phyloP scores from a whole-genome alignment of 2,329 filamentous ascomycete species.

The Sordariomycetes sp. region DNA sequence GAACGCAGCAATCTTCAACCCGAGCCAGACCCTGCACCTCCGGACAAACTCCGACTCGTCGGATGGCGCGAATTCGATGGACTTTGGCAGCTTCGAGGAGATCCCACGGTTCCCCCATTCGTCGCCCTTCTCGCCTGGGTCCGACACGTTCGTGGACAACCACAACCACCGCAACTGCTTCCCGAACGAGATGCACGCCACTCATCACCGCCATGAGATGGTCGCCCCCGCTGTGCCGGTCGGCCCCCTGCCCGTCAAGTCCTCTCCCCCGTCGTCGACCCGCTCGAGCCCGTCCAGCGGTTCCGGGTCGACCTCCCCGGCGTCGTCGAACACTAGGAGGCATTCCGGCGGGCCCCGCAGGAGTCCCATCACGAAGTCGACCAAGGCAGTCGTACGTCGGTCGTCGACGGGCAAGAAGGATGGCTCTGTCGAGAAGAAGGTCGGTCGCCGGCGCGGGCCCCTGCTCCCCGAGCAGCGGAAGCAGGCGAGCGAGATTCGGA shows the following conservation, averaged over 20 bases:
- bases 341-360: constrained; percentile 60
- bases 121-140: constrained; percentile 71
- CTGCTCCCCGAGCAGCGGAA: constrained; percentile 88
- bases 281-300: constrained; percentile 48
- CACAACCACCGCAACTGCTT: constrained; percentile 48
- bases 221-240: constrained; percentile 58
- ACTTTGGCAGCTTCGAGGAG: constrained; percentile 74
- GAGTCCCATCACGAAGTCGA: constrained; percentile 51
- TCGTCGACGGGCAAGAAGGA: constrained; percentile 68
- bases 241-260: constrained; percentile 57
- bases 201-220: constrained; percentile 29
- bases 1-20: constrained; percentile 72
- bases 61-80: constrained; percentile 50
- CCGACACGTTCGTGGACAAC: constrained; percentile 58
- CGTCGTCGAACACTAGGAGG: constrained; percentile 50
- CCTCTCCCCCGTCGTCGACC: constrained; percentile 31
- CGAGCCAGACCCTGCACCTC: constrained; percentile 78
- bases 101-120: constrained; percentile 52
- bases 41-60: constrained; percentile 80
- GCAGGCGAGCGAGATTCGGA: constrained; percentile 93
- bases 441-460: constrained; percentile 80
- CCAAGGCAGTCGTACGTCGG: constrained; percentile 76
- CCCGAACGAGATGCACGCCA: constrained; percentile 38
- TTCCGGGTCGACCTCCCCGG: constrained; percentile 44
- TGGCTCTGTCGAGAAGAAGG: constrained; percentile 70